Conservation (phyloP, 2,329 filamentous ascomycete genomes). For the Exophiala alcalophila region DNA sequence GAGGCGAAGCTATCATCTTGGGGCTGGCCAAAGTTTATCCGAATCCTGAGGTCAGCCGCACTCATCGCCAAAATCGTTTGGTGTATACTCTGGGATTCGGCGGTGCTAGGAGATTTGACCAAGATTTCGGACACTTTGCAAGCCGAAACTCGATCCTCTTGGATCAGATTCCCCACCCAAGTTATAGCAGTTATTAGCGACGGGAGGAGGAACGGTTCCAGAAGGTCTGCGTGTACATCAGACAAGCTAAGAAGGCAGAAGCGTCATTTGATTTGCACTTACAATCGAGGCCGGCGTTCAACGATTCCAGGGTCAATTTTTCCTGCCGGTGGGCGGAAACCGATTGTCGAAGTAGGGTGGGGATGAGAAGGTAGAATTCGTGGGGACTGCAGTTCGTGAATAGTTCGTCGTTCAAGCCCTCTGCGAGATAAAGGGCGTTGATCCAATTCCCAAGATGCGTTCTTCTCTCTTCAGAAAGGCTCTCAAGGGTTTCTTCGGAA, state of each 20-base stretch:
- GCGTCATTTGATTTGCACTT: slow-evolving; percentile 33
- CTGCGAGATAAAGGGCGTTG: slow-evolving; percentile 59
- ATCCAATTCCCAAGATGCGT: slow-evolving; percentile 60
- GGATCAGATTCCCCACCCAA: slow-evolving; percentile 59
- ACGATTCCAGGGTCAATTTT: slow-evolving; percentile 55
- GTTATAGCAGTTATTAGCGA: slow-evolving; percentile 58
- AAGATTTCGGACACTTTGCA: slow-evolving; percentile 56
- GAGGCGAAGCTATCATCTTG: slow-evolving; percentile 13
- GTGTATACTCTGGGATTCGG: slow-evolving; percentile 61
- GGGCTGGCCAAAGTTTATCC: slow-evolving; percentile 6
- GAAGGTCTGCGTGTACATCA: slow-evolving; percentile 52
- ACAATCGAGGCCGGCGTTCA: slow-evolving; percentile 63
- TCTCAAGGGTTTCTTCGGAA: slow-evolving; percentile 48
- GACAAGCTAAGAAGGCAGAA: too few species aligned
- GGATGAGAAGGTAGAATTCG: slow-evolving; percentile 61
- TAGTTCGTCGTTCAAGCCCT: slow-evolving; percentile 62
- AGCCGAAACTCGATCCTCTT: slow-evolving; percentile 46
- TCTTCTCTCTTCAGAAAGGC: slow-evolving; percentile 55
- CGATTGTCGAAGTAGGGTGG: slow-evolving; percentile 61
- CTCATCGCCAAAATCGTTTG: slow-evolving; percentile 57
- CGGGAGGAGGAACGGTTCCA: slow-evolving; percentile 62
- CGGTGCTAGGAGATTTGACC: slow-evolving; percentile 57
- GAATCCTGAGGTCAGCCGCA: slow-evolving; percentile 24
- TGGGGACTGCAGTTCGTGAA: slow-evolving; percentile 63
- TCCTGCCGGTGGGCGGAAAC: slow-evolving; percentile 56